Percentiles rank a stretch among this genome's conserved stretches.
These are phyloP conservation scores for Polychaeton citri DNA, from an alignment of 2,329 filamentous ascomycete species.

Conservation along the genomic window DNA sequence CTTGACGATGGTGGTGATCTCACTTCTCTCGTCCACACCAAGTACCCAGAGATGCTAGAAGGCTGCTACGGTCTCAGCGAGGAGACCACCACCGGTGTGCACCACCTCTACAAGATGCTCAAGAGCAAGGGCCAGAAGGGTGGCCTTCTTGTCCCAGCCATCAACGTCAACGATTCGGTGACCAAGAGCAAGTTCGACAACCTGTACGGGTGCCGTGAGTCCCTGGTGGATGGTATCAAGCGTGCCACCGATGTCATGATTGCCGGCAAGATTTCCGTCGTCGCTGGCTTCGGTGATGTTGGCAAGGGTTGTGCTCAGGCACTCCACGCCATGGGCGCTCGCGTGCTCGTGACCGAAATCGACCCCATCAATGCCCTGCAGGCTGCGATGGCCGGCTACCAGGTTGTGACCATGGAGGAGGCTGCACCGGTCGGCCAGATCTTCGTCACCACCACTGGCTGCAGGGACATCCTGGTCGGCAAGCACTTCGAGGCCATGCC, in stretches of 20 bases:
- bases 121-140: conserved; percentile 58
- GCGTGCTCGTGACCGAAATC: conserved; percentile 90
- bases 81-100: conserved; percentile 98
- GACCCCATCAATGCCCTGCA: conserved; percentile 99
- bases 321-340: conserved; percentile 92
- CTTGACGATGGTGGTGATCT: conserved; percentile 97
- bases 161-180: conserved; percentile 99
- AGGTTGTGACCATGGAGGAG: conserved; percentile 97
- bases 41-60: conserved; percentile 97
- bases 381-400: conserved; percentile 91
- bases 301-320: conserved; percentile 97
- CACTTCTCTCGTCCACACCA: conserved; percentile 88
- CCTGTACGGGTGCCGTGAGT: conserved; percentile 98
- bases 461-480: conserved; percentile 91
- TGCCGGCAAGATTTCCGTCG: conserved; percentile 95
- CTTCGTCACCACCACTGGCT: conserved; percentile 98
- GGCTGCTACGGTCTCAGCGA: conserved; percentile 97
- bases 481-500: conserved; percentile 88
- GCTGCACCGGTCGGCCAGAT: conserved; percentile 82
- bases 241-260: conserved; percentile 99
- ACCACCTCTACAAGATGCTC: conserved; percentile 98
- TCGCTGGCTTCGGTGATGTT: conserved; percentile 97
- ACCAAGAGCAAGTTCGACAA: conserved; percentile 99
- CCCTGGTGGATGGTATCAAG: conserved; percentile 98
- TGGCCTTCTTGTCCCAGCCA: conserved; percentile 73